Conservation (phyloP, 2,329 filamentous ascomycete species). For the Trichophyton rubrum region DNA sequence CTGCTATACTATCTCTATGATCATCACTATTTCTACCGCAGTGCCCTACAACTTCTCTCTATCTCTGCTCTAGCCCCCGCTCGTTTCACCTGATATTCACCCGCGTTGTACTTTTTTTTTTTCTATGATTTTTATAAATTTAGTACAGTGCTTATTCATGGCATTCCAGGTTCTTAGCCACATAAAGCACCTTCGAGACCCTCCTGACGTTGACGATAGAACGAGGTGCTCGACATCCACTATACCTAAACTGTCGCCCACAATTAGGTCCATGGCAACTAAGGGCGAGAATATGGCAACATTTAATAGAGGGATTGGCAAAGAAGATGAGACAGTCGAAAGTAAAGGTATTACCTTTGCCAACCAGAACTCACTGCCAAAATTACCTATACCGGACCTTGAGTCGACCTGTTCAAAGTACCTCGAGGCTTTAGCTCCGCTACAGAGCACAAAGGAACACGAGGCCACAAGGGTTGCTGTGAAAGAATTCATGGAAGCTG, state of each 20-base stretch:
- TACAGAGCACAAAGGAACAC: constrained; percentile 72
- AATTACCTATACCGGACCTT: constrained; percentile 83
- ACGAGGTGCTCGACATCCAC: neutral
- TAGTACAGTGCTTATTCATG: neutral
- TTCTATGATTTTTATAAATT: neutral
- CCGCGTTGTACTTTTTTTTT: neutral
- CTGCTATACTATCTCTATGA: constrained; percentile 71
- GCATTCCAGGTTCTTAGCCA: neutral
- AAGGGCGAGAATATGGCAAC: neutral
- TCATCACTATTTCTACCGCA: constrained; percentile 89
- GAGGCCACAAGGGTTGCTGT: constrained; percentile 69
- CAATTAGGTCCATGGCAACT: neutral
- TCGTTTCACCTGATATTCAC: constrained; percentile 49
- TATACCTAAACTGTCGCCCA: neutral
- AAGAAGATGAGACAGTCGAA: neutral
- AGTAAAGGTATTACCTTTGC: constrained; percentile 66
- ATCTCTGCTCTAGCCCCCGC: constrained; percentile 68
- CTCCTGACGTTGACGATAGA: neutral
- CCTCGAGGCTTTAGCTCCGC: constrained; percentile 61
- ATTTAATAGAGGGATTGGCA: neutral
- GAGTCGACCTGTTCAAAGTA: constrained; percentile 69
- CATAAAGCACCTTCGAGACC: neutral
- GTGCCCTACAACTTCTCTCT: constrained; percentile 71
- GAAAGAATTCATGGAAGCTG: constrained; percentile 65
- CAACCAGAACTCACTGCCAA: constrained; percentile 75